Evolutionary conservation across 2,329 filamentous ascomycete genomes (phyloP).

Genomic region (Dendrostoma leiphaemia): DNA sequence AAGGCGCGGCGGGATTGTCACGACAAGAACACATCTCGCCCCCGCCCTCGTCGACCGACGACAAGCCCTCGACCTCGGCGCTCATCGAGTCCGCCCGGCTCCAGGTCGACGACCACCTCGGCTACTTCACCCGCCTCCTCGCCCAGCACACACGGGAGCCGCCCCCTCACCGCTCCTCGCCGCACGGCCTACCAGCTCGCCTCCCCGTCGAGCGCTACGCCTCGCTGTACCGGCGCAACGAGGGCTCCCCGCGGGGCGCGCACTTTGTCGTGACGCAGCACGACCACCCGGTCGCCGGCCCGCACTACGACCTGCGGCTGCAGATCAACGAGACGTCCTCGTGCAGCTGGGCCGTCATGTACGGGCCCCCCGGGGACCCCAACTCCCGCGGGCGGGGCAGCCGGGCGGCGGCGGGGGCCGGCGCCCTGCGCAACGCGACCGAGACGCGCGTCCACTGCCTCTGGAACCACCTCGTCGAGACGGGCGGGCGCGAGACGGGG

Average conservation of each 20-base stretch:
- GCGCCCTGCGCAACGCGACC: constrained; percentile 57
- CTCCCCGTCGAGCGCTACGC: constrained; percentile 35
- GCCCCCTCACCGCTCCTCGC: constrained; percentile 25
- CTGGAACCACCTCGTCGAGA: constrained; percentile 63
- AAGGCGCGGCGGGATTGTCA: constrained; percentile 8
- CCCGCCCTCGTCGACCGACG: neutral
- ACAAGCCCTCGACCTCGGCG: constrained; percentile 25
- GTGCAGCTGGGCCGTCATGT: constrained; percentile 64
- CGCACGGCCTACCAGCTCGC: too few relatives aligned
- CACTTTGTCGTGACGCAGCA: constrained; percentile 74
- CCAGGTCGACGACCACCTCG: constrained; percentile 37
- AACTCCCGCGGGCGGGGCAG: constrained; percentile 41
- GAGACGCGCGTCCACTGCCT: constrained; percentile 62
- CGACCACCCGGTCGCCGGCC: constrained; percentile 67
- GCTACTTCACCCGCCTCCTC: constrained; percentile 36
- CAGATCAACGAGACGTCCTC: constrained; percentile 68
- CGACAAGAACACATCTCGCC: constrained; percentile 14
- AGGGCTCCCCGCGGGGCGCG: constrained; percentile 32
- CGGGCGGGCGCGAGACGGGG: constrained; percentile 51
- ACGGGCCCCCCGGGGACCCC: constrained; percentile 57
- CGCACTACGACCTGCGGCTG: constrained; percentile 67
- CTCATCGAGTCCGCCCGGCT: constrained; percentile 39
- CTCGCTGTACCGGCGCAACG: constrained; percentile 35
- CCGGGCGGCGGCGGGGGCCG: constrained; percentile 19
- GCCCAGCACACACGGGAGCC: constrained; percentile 22